A percentile compares a stretch with the other conserved stretches of the same genome.
phyloP scores from a whole-genome alignment of 2,329 filamentous ascomycete species.

The Aspergillus floridensis region DNA sequence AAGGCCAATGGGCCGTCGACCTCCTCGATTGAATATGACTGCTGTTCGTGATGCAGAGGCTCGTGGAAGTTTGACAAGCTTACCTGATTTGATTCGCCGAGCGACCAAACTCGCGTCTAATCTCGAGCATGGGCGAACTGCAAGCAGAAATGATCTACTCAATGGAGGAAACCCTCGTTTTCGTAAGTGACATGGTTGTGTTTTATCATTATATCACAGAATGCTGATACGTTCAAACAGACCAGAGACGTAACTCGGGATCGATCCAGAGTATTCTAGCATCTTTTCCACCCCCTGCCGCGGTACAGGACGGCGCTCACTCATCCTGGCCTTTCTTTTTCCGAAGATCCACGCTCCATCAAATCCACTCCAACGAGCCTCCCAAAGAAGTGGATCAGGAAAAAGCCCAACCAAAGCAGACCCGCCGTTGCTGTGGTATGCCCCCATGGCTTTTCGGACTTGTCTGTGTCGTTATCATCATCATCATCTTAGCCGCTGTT shows the following conservation, averaged over 20 bases:
- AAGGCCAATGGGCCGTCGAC: constrained; percentile 45
- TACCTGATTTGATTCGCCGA: constrained; percentile 84
- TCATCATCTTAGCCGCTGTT: constrained; percentile 75
- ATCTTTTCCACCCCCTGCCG: constrained; percentile 61
- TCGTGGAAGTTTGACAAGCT: constrained; percentile 83
- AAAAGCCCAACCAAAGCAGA: constrained; percentile 26
- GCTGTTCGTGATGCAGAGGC: constrained; percentile 77
- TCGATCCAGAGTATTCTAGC: constrained; percentile 64
- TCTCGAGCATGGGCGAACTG: constrained; percentile 75
- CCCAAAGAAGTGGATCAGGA: constrained; percentile 20
- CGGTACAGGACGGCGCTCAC: constrained; percentile 42
- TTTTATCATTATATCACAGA: background rate
- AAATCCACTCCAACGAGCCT: constrained; percentile 28
- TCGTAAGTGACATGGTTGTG: constrained; percentile 23
- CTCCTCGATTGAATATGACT: constrained; percentile 76
- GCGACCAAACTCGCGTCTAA: constrained; percentile 84
- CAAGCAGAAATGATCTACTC: constrained; percentile 55
- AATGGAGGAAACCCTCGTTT: constrained; percentile 27
- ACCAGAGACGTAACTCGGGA: constrained; percentile 45
- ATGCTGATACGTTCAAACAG: constrained; percentile 5
- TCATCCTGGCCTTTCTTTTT: constrained; percentile 41
- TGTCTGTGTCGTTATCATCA: constrained; percentile 62
- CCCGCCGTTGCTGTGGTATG: constrained; percentile 77
- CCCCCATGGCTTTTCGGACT: constrained; percentile 75
- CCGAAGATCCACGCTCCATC: constrained; percentile 34